A percentile compares a stretch with the other conserved stretches of the same genome.
phyloP scores from a whole-genome alignment of 2,329 filamentous ascomycete species.

The Hypoxylon sp. region DNA sequence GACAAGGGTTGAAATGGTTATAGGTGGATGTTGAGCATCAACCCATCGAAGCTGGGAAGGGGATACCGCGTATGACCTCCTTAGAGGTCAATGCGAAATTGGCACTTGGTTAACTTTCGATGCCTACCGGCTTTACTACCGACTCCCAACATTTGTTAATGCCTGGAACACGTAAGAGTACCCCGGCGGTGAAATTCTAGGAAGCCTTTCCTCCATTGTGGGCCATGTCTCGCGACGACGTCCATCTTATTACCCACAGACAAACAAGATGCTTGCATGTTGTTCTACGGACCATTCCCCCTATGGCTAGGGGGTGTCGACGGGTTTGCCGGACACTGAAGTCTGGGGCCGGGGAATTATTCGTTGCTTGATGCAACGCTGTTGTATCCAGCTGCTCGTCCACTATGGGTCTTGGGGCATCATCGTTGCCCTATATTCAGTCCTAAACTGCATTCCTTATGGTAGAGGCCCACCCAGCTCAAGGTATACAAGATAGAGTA shows the following conservation, averaged over 20 bases:
- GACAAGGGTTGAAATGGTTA: constrained; percentile 11
- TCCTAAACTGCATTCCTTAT: constrained; percentile 5
- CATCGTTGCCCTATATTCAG: constrained; percentile 1
- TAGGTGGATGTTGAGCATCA: constrained; percentile 7
- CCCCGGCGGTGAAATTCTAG: constrained; percentile 3
- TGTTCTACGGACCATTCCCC: neutral
- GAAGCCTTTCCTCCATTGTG: constrained; percentile 12
- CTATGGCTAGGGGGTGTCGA: constrained; percentile 1
- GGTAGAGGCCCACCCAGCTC: constrained; percentile 9
- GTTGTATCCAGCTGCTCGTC: constrained; percentile 2
- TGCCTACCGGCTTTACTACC: neutral
- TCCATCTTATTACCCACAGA: constrained; percentile 20
- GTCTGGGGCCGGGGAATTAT: constrained; percentile 15
- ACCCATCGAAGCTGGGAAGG: neutral
- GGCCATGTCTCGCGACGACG: constrained; percentile 25
- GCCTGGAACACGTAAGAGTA: constrained; percentile 1
- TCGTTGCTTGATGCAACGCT: constrained; percentile 14
- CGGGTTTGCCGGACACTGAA: constrained; percentile 5
- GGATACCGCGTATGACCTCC: constrained; percentile 13
- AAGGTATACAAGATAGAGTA: constrained; percentile 8
- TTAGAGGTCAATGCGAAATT: constrained; percentile 30
- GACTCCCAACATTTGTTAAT: neutral
- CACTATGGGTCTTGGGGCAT: constrained; percentile 3
- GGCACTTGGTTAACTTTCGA: constrained; percentile 13
- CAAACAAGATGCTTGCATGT: constrained; percentile 6